A percentile compares a stretch with the other conserved stretches of the same genome.
phyloP scores from a whole-genome alignment of 1,139 yeast genomes.

The Nadsonia starkeyi-henricii region DNA sequence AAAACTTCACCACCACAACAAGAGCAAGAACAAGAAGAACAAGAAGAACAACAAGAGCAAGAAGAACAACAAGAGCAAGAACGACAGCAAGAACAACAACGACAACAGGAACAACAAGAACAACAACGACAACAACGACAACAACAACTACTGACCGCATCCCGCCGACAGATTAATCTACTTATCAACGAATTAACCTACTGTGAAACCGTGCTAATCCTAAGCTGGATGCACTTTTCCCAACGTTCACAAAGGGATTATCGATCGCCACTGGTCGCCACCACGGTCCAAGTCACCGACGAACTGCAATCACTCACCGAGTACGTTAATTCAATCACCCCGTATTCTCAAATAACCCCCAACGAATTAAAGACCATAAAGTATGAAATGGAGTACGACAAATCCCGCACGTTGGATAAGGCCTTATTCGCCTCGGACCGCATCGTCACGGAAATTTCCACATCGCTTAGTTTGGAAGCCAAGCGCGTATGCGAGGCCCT shows the following conservation, averaged over 20 bases:
- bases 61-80: not conserved
- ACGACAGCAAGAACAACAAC: not conserved
- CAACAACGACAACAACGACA: not conserved
- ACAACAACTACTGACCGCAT: not conserved
- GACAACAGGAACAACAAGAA: not conserved
- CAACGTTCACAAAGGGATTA: slow-evolving; percentile 3
- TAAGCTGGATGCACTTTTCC: slow-evolving; percentile 12
- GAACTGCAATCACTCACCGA: not conserved
- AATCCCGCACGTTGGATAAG: slow-evolving; percentile 44
- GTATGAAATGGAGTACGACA: slow-evolving; percentile 22
- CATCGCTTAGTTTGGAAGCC: slow-evolving; percentile 60
- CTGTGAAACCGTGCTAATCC: slow-evolving; percentile 14
- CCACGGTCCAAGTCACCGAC: not conserved
- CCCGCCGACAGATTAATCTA: too few species aligned
- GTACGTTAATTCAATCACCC: too few species aligned
- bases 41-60: too few species aligned
- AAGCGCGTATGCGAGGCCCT: slow-evolving; percentile 56
- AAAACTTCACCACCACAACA: too few species aligned
- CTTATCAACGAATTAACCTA: slow-evolving; percentile 13
- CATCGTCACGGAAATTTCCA: slow-evolving; percentile 68
- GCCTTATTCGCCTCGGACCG: slow-evolving; percentile 60
- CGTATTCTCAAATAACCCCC: not conserved
- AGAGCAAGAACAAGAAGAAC: too few species aligned
- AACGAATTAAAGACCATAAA: slow-evolving; percentile 16
- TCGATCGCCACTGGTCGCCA: not conserved